Base-by-base conservation (phyloP, 2,329 filamentous ascomycete species). In the Corinectria fuckeliana region DNA sequence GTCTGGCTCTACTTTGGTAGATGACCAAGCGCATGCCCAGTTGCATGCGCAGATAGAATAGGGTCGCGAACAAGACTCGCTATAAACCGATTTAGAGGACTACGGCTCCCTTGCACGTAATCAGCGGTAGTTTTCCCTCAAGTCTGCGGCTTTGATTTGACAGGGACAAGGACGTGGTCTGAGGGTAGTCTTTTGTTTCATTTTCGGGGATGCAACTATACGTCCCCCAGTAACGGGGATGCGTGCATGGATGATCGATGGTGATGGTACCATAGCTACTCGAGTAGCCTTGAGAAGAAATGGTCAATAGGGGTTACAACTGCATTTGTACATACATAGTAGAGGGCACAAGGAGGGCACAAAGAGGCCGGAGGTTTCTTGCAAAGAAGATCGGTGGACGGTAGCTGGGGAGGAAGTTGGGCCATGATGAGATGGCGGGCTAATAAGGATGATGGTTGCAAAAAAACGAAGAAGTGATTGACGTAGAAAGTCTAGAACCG, bases 171-270 rank as follows among this genome's bases (percentile, higher is more conserved):
- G 21, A 10, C 23, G 21, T 25, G 18, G 39, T 44, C 8, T 20
- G 14, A 44, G 39, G n/a, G 23, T 23, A 14, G 8, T 36, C 39
- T n/a, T 21, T 56, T 18, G 53, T 56, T 56, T 56, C 45, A 50
- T 50, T 32, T 45, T 50, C 28, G 52, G 53, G 21, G 53, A 56
- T 56, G 38, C 21, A 14, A 56, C 53, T 26, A 28, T 34, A n/a
- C n/a, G 32, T 49, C 18, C 38, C 20, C n/a, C 18, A 26, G 14
- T n/a, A 28, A 34, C 28, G 18, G 14, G 36, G 45, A 38, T 44
- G 16, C 11, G 30, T n/a, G 16, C 30, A 54, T 21, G 41, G 51
- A 20, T 47, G 30, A 20, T 18, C 13, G 16, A 18, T 18, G 41
- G 20, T 16, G 21, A 47, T 23, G 41, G 14, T 30, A 38, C 41